phyloP scores from a whole-genome alignment of 169 alveolate species.

The Cyclospora cayetanensis region DNA sequence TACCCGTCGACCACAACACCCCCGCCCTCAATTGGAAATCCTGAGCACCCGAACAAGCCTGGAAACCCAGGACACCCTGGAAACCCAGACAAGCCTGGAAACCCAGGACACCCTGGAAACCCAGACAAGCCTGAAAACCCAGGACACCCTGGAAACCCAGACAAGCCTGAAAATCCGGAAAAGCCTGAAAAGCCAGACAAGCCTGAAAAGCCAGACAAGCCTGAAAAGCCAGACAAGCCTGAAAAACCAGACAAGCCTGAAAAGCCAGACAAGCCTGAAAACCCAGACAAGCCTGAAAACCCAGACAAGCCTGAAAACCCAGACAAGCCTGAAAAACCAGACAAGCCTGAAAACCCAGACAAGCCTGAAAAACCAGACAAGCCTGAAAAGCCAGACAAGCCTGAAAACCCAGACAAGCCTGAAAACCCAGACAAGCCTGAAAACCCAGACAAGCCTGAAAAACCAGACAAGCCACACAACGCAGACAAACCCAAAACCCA shows the following conservation, averaged over 20 bases:
- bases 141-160: slow-evolving; percentile 8
- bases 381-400: slow-evolving; percentile 19
- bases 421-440: not conserved
- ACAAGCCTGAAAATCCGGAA: slow-evolving; percentile 14
- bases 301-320: not conserved
- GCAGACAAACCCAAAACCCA: too few relatives aligned
- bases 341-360: slow-evolving; percentile 18
- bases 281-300: not conserved
- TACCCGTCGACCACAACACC: not conserved
- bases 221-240: slow-evolving; percentile 34
- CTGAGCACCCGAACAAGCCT: not conserved
- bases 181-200: slow-evolving; percentile 23
- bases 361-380: slow-evolving; percentile 20
- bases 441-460: not conserved
- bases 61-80: not conserved
- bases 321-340: slow-evolving; percentile 20
- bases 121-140: slow-evolving; percentile 15
- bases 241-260: not conserved
- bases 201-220: slow-evolving; percentile 19
- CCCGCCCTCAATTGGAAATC: not conserved
- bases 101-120: slow-evolving; percentile 22
- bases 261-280: not conserved
- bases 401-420: slow-evolving; percentile 13
- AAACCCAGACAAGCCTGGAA: not conserved
- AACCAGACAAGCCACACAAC: not conserved